A percentile compares a stretch with the other conserved stretches of the same genome.
These are phyloP conservation scores for Aspergillus aculeatus DNA, from an alignment of 2,329 filamentous ascomycete species.

Conservation along the genomic window DNA sequence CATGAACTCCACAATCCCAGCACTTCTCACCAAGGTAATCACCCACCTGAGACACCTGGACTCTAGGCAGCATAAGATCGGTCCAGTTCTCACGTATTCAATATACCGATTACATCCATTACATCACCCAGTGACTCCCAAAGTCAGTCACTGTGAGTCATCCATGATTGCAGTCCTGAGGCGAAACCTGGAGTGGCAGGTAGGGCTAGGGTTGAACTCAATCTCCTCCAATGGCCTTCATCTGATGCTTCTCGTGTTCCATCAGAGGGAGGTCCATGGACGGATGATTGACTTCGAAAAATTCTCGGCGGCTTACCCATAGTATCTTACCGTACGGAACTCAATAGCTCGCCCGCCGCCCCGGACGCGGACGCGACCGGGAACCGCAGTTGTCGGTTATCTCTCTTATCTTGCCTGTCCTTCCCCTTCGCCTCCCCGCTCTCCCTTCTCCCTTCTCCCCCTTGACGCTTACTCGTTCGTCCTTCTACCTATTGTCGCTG, in stretches of 20 bases:
- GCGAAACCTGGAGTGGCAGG: neutral
- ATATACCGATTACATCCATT: neutral
- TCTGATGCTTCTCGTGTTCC: conserved; percentile 6
- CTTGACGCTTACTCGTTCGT: neutral
- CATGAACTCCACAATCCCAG: neutral
- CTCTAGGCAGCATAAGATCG: neutral
- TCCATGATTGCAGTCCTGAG: neutral
- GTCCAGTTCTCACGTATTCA: too few relatives aligned
- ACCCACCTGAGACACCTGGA: neutral
- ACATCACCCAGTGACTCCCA: conserved; percentile 1
- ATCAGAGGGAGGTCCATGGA: conserved; percentile 3
- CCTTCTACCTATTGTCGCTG: neutral
- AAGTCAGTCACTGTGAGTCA: neutral
- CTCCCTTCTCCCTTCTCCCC: neutral
- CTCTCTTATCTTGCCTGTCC: conserved; percentile 11
- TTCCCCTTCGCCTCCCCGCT: conserved; percentile 7
- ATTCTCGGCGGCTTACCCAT: neutral
- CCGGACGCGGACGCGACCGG: conserved; percentile 2
- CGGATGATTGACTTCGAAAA: neutral
- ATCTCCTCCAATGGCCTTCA: neutral
- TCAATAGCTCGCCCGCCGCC: neutral
- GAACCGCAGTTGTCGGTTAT: neutral
- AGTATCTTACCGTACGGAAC: neutral
- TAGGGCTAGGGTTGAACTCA: conserved; percentile 5
- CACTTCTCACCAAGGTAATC: neutral